Evolutionary conservation across 768 basidiomycete genomes (phyloP).

Genomic region (Boletus vermiculosoides): DNA sequence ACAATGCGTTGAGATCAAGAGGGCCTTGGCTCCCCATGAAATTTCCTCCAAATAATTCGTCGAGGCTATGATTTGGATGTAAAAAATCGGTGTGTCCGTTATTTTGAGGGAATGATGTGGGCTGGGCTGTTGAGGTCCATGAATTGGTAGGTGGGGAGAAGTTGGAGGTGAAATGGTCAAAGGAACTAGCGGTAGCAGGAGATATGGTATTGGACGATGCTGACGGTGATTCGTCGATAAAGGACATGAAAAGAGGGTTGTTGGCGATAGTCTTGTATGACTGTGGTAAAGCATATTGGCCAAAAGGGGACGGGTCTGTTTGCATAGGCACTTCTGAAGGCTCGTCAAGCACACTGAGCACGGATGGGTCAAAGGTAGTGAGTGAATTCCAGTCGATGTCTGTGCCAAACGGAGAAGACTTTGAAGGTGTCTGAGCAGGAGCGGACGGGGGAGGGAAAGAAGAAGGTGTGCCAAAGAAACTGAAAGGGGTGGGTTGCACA

Average conservation of each 20-base stretch:
- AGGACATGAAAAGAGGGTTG: constrained; percentile 86
- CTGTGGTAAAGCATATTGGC: constrained; percentile 44
- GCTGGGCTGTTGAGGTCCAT: constrained; percentile 21
- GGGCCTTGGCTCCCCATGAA: constrained; percentile 32
- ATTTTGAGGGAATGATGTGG: constrained; percentile 20
- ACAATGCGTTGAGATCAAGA: constrained; percentile 34
- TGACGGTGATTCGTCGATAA: constrained; percentile 52
- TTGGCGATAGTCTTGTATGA: constrained; percentile 76
- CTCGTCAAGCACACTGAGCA: constrained; percentile 66
- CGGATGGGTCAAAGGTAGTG: constrained; percentile 66
- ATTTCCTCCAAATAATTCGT: constrained; percentile 46
- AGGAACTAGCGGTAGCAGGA: constrained; percentile 17
- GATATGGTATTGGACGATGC: constrained; percentile 17
- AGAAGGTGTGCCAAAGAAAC: constrained; percentile 27
- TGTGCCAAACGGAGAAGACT: constrained; percentile 18
- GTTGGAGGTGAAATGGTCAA: constrained; percentile 46
- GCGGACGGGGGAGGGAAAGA: constrained; percentile 23
- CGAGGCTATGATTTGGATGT: constrained; percentile 32
- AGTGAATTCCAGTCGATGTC: constrained; percentile 63
- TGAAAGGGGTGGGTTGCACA: constrained; percentile 22
- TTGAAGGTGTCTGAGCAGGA: constrained; percentile 34
- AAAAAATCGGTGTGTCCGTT: constrained; percentile 24
- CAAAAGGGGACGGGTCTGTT: constrained; percentile 54
- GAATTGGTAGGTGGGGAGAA: constrained; percentile 38
- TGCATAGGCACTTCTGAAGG: constrained; percentile 55